Evolutionary conservation across 441 rosid species (phyloP), one percentile per base, ranked within the genome.

Genomic region (Erysimum cheiri): DNA sequence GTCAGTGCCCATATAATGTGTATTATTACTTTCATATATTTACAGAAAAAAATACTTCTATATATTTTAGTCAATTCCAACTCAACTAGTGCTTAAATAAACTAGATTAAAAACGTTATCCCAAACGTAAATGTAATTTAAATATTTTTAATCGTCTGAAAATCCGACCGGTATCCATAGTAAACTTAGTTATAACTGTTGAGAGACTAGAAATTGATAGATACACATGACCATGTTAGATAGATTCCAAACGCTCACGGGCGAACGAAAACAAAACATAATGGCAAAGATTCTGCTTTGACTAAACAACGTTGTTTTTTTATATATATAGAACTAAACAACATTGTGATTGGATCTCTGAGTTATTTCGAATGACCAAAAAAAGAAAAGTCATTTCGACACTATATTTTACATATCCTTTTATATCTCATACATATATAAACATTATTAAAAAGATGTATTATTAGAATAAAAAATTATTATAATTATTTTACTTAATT

Each of bases 141-240:
- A 40, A 7, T 13, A 4, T 13, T 13, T 12, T 40, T 6, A 40
- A 40, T 40, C 2, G 32, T 11, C 14, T 24, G 55, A 26, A 26
- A 11, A 24, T 52, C 5, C 13, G 28, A 19, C 52, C 6, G 13
- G 6, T 28, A 19, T 17, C 28, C 26, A 47, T 47, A 46, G 15
- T 43, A 44, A 44, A 15, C 24, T 22, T 32, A 43, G 48, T 33
- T 58, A 26, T 11, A 48, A 48, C 17, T 46, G 10, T 46, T 48
- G 40, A 8, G 60, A 32, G 58, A 49, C 14, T 36, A 28, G 9
- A 12, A 41, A 48, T 14, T 47, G 26, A 56, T 68, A 35, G 50
- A 64, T 59, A 61, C 69, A 61, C 69, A 61, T 71, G 68, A 61
- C 44, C 62, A 71, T 61, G 61, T 40, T 41, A 53, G 41, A 37